phyloP scores from a whole-genome alignment of 257 asterid species.

The Avicennia marina region DNA sequence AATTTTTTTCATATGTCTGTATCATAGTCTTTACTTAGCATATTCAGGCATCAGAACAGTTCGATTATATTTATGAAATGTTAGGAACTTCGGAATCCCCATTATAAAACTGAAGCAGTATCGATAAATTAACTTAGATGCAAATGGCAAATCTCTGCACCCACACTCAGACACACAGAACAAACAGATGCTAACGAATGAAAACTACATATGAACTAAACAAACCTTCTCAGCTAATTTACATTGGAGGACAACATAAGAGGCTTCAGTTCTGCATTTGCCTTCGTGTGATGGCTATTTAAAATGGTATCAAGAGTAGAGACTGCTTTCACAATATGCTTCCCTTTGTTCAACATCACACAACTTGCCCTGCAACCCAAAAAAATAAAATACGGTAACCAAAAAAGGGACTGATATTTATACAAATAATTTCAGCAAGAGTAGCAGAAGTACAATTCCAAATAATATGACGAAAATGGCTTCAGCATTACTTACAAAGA shows the following conservation, averaged over 20 bases:
- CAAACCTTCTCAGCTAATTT: not conserved
- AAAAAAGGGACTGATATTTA: too few species aligned
- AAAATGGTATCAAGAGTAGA: constrained; percentile 44
- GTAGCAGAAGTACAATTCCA: not conserved
- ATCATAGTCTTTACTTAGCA: too few species aligned
- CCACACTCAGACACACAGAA: constrained; percentile 7
- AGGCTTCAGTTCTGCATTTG: constrained; percentile 47
- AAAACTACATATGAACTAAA: not conserved
- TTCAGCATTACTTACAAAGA: too few species aligned
- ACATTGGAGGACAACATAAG: constrained; percentile 33
- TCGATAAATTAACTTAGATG: too few species aligned
- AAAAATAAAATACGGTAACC: not conserved
- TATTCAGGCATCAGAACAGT: too few species aligned
- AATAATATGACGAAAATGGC: too few species aligned
- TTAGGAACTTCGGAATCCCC: too few species aligned
- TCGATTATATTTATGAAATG: too few species aligned
- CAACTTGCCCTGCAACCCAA: constrained; percentile 50
- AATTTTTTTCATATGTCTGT: too few species aligned
- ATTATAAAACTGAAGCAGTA: too few species aligned
- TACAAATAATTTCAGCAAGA: too few species aligned
- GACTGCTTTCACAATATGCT: constrained; percentile 52
- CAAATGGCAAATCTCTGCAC: not conserved
- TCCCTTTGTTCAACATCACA: constrained; percentile 74
- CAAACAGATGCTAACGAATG: not conserved
- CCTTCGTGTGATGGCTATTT: constrained; percentile 25